Evolutionary conservation across 2,329 filamentous ascomycete species (phyloP).

Genomic region (Scedosporium apiospermum): DNA sequence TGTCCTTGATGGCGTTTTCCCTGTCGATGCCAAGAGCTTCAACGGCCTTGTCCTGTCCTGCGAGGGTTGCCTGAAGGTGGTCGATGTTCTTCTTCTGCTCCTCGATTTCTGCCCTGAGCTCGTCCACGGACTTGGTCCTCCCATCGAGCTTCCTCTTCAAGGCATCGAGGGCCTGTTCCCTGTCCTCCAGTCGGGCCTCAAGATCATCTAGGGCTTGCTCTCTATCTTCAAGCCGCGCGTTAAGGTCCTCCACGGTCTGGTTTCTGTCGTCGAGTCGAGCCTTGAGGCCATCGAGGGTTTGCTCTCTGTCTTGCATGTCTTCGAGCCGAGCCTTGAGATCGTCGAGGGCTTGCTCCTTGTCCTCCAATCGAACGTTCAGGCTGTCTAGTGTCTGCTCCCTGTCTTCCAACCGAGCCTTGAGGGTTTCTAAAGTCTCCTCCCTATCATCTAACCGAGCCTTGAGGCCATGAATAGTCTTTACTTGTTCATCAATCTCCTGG

Average conservation of each 20-base stretch:
- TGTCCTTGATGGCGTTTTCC: not conserved
- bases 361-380: not conserved
- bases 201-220: not conserved
- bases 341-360: not conserved
- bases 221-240: not conserved
- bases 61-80: not conserved
- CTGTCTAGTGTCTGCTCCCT: not conserved
- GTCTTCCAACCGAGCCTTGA: not conserved
- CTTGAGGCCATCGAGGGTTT: not conserved
- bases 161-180: not conserved
- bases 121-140: not conserved
- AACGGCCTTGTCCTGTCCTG: not conserved
- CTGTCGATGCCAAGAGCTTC: not conserved
- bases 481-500: not conserved
- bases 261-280: not conserved
- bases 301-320: not conserved
- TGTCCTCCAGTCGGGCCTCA: not conserved
- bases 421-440: not conserved
- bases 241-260: not conserved
- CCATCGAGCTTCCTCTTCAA: slow-evolving; percentile 2
- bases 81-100: not conserved
- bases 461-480: not conserved
- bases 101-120: not conserved
- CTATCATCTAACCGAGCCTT: not conserved
- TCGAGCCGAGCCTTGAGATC: not conserved